These are phyloP conservation scores for Brassica cretica DNA, from an alignment of 345 rosid genomes.

Conservation along the genomic window DNA sequence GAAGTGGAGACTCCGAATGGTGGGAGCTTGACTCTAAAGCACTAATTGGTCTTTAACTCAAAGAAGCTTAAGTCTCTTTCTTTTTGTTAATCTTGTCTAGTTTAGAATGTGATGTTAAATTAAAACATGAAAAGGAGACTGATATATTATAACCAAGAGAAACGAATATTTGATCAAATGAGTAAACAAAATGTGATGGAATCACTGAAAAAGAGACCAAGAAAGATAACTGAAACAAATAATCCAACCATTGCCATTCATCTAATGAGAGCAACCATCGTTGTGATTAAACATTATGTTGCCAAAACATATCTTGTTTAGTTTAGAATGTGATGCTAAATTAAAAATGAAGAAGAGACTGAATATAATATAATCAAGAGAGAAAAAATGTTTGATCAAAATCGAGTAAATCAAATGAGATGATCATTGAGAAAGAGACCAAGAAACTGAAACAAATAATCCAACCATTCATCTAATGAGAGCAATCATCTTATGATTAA, in stretches of 20 bases:
- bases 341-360: background rate
- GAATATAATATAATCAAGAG: background rate
- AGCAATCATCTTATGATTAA: background rate
- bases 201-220: background rate
- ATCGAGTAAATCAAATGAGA: background rate
- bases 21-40: slow-evolving; percentile 58
- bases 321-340: too few species aligned
- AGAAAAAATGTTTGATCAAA: background rate
- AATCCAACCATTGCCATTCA: background rate
- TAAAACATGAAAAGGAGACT: background rate
- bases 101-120: background rate
- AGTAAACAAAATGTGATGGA: background rate
- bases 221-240: too few species aligned
- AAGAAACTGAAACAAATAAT: too few species aligned
- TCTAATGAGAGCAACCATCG: background rate
- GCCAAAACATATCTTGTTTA: background rate
- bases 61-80: background rate
- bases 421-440: background rate
- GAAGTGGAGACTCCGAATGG: slow-evolving; percentile 19
- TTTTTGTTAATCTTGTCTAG: background rate
- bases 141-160: background rate
- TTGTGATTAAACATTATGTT: background rate
- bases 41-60: slow-evolving; percentile 28
- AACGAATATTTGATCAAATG: background rate
- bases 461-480: background rate